phyloP scores from a whole-genome alignment of 2,329 filamentous ascomycete species.

The Aspergillus intermedius region DNA sequence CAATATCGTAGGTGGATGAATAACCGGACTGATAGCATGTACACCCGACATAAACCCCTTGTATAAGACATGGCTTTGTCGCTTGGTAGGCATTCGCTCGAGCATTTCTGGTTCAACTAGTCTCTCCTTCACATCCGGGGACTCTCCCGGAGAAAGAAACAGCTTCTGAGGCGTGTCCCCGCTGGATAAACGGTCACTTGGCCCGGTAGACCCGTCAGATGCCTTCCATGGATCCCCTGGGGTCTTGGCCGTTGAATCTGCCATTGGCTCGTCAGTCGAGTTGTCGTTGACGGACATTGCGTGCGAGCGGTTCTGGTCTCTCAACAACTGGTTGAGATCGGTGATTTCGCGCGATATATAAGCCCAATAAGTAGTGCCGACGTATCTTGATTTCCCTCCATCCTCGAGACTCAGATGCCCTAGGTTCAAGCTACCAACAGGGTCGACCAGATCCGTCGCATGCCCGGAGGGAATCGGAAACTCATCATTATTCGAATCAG shows the following conservation, averaged over 20 bases:
- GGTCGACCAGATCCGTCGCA: slow-evolving; percentile 38
- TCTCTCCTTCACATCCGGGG: slow-evolving; percentile 26
- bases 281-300: slow-evolving; percentile 14
- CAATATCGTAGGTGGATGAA: slow-evolving; percentile 39
- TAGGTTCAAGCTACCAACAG: slow-evolving; percentile 35
- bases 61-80: slow-evolving; percentile 42
- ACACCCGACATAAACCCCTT: slow-evolving; percentile 43
- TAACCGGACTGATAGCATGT: slow-evolving; percentile 40
- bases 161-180: slow-evolving; percentile 29
- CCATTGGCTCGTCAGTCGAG: slow-evolving; percentile 15
- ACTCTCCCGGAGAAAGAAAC: slow-evolving; percentile 32
- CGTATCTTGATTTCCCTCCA: slow-evolving; percentile 38
- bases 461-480: slow-evolving; percentile 38
- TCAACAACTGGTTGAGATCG: slow-evolving; percentile 39
- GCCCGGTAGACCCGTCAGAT: slow-evolving; percentile 10
- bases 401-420: slow-evolving; percentile 40
- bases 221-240: slow-evolving; percentile 15
- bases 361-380: slow-evolving; percentile 42
- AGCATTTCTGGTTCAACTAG: slow-evolving; percentile 36
- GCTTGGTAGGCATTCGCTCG: slow-evolving; percentile 35
- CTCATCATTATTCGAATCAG: slow-evolving; percentile 33
- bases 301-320: slow-evolving; percentile 35
- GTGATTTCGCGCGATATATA: slow-evolving; percentile 42
- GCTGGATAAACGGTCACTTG: slow-evolving; percentile 12
- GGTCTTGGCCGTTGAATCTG: slow-evolving; percentile 11